Conservation (phyloP, 2,329 filamentous ascomycete species). For the Plectosphaerella plurivora region DNA sequence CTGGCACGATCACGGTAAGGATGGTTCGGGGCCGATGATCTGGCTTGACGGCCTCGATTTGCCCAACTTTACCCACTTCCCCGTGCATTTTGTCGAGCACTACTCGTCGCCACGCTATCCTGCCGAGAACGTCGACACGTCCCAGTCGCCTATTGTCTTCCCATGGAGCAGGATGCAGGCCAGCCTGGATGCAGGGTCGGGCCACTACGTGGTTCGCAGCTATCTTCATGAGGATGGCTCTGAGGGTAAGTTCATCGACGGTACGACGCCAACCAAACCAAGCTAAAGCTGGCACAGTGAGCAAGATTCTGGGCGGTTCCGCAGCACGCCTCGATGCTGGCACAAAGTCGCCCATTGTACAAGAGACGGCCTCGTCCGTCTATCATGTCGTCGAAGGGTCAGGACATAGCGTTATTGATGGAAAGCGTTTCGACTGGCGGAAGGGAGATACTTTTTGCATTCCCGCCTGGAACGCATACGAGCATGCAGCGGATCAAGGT, state of each 20-base stretch:
- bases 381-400: slow-evolving; percentile 47
- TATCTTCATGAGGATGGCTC: slow-evolving; percentile 27
- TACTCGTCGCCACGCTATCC: slow-evolving; percentile 37
- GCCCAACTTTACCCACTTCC: slow-evolving; percentile 43
- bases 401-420: slow-evolving; percentile 35
- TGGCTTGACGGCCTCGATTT: slow-evolving; percentile 53
- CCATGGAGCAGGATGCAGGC: slow-evolving; percentile 42
- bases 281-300: slow-evolving; percentile 22
- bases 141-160: slow-evolving; percentile 38
- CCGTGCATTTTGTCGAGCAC: slow-evolving; percentile 49
- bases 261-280: neutral
- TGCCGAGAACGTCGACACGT: slow-evolving; percentile 30
- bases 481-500: slow-evolving; percentile 34
- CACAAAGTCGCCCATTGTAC: slow-evolving; percentile 26
- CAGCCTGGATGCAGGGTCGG: slow-evolving; percentile 26
- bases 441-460: slow-evolving; percentile 50
- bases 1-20: slow-evolving; percentile 53
- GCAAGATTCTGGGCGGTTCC: slow-evolving; percentile 39
- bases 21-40: slow-evolving; percentile 47
- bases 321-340: slow-evolving; percentile 38
- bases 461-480: slow-evolving; percentile 45
- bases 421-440: slow-evolving; percentile 35
- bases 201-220: slow-evolving; percentile 19
- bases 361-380: slow-evolving; percentile 47
- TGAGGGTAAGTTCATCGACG: slow-evolving; percentile 18